These are phyloP conservation scores for Annulohypoxylon stygium DNA, from an alignment of 495 filamentous ascomycete genomes.

Conservation along the genomic window DNA sequence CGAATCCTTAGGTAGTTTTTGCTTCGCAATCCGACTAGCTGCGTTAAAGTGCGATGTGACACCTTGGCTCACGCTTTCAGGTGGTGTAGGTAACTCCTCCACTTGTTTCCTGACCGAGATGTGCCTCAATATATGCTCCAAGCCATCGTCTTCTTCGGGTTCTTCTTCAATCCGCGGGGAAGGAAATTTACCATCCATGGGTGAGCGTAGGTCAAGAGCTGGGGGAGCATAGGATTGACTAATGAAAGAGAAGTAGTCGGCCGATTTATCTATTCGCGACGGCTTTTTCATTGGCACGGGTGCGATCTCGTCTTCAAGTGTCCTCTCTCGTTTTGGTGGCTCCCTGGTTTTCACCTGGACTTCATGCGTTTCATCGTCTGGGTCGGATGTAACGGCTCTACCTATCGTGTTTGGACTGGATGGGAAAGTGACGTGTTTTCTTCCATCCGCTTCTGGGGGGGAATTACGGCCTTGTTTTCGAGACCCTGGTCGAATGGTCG, in stretches of 20 bases:
- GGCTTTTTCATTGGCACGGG: slow-evolving; percentile 20
- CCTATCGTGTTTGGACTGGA: slow-evolving; percentile 36
- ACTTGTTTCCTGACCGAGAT: slow-evolving; percentile 24
- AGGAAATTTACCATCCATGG: slow-evolving; percentile 39
- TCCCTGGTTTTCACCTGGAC: neutral
- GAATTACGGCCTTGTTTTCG: slow-evolving; percentile 34
- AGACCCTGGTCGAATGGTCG: slow-evolving; percentile 45
- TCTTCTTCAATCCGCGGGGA: slow-evolving; percentile 45
- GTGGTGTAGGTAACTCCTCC: slow-evolving; percentile 19
- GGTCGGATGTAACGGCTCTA: slow-evolving; percentile 41
- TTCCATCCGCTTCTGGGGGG: slow-evolving; percentile 28
- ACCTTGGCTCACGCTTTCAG: slow-evolving; percentile 16
- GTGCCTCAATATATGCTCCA: slow-evolving; percentile 40
- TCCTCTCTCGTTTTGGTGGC: slow-evolving; percentile 12
- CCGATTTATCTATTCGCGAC: slow-evolving; percentile 34
- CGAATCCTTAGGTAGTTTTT: slow-evolving; percentile 42
- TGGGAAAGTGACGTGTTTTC: slow-evolving; percentile 42
- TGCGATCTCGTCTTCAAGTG: slow-evolving; percentile 2
- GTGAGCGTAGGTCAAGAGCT: slow-evolving; percentile 41
- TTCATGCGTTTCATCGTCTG: slow-evolving; percentile 15
- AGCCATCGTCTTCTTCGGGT: slow-evolving; percentile 34
- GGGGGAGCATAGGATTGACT: slow-evolving; percentile 48
- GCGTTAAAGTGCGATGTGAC: slow-evolving; percentile 2
- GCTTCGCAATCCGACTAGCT: slow-evolving; percentile 17
- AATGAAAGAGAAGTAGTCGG: slow-evolving; percentile 49